Conservation (phyloP, 164 flowering plant species). For the Vitis amurensis region DNA sequence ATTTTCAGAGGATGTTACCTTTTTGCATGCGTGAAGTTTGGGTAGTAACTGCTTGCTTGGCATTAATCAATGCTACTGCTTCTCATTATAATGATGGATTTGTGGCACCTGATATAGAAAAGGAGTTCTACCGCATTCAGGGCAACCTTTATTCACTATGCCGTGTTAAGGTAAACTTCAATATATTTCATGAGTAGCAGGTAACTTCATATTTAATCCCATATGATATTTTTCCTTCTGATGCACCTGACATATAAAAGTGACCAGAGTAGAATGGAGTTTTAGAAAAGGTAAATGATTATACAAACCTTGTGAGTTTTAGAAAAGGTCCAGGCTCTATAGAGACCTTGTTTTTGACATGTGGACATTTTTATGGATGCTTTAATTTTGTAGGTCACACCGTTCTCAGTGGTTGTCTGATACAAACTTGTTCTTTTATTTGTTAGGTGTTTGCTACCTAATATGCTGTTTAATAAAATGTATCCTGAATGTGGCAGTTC, state of each 20-base stretch:
- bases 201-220: background rate
- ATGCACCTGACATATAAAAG: background rate
- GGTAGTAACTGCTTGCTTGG: slow-evolving; percentile 89
- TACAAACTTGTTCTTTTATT: background rate
- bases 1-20: slow-evolving; percentile 66
- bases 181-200: too few species aligned
- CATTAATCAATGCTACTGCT: slow-evolving; percentile 63
- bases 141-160: slow-evolving; percentile 93
- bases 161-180: slow-evolving; percentile 71
- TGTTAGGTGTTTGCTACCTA: background rate
- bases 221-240: background rate
- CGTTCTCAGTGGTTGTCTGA: background rate
- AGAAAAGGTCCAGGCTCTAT: too few species aligned
- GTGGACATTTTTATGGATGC: too few species aligned
- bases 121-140: slow-evolving; percentile 86
- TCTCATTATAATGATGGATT: slow-evolving; percentile 60
- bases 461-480: slow-evolving; percentile 1
- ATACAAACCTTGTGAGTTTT: too few species aligned
- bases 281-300: too few species aligned
- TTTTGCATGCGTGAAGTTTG: slow-evolving; percentile 96
- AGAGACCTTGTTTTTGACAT: too few species aligned
- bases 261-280: too few species aligned
- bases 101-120: slow-evolving; percentile 72
- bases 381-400: too few species aligned
- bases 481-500: slow-evolving; percentile 60